These are phyloP conservation scores for Macaranga tanarius DNA, from an alignment of 441 rosid species.

Conservation along the genomic window DNA sequence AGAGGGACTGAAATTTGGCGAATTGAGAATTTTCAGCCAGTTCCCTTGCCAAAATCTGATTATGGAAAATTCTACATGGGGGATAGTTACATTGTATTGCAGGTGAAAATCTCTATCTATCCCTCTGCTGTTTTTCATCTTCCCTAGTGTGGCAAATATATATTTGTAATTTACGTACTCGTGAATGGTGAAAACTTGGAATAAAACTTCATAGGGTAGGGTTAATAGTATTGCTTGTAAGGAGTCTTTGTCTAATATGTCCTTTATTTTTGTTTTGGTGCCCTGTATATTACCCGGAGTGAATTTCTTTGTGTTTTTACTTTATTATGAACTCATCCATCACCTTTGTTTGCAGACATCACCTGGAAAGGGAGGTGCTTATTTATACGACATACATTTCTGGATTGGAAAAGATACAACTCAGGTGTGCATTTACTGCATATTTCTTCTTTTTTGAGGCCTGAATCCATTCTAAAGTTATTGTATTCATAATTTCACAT, in stretches of 20 bases:
- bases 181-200: not conserved
- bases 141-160: not conserved
- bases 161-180: not conserved
- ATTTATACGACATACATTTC: conserved; percentile 86
- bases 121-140: not conserved
- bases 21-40: conserved; percentile 89
- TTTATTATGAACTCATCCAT: conserved; percentile 1
- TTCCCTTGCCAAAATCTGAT: conserved; percentile 79
- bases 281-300: not conserved
- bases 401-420: conserved; percentile 99
- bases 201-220: not conserved
- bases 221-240: not conserved
- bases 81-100: conserved; percentile 88
- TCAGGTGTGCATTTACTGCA: conserved; percentile 56
- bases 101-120: conserved; percentile 40
- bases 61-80: conserved; percentile 96
- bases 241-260: too few relatives aligned
- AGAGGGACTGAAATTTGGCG: conserved; percentile 99
- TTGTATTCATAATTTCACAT: not conserved
- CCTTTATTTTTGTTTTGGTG: not conserved
- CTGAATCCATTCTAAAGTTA: conserved; percentile 2
- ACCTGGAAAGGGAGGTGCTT: conserved; percentile 82
- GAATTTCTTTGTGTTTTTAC: conserved; percentile 6
- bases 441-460: conserved; percentile 12
- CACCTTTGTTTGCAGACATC: conserved; percentile 53